A percentile compares a stretch with the other conserved stretches of the same genome.
Conservation (phyloP, 1,139 yeast species). For the Geotrichum citri-aurantii region DNA sequence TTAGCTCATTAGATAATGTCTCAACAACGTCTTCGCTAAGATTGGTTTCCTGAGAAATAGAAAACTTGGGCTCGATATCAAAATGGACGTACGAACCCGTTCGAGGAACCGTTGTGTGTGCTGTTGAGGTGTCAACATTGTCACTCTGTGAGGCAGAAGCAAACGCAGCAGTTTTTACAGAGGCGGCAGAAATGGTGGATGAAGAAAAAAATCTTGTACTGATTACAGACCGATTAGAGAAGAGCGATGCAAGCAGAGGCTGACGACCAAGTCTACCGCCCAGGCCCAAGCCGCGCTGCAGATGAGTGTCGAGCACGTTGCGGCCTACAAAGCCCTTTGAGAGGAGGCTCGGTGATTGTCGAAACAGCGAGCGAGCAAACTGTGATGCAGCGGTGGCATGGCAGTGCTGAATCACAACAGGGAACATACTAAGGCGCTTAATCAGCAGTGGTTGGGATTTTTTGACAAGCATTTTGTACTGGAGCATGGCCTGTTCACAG, state of each 20-base stretch:
- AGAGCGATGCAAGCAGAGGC: not conserved
- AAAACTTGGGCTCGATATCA: constrained; percentile 31
- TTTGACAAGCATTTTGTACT: not conserved
- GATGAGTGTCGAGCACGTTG: not conserved
- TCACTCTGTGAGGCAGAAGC: not conserved
- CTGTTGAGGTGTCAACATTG: not conserved
- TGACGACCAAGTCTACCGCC: constrained; percentile 3
- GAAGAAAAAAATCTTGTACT: not conserved
- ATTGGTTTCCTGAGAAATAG: constrained; percentile 26
- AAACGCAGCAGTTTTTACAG: not conserved
- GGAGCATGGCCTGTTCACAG: not conserved
- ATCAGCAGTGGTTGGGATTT: constrained; percentile 3
- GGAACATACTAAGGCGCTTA: not conserved
- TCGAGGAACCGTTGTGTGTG: not conserved
- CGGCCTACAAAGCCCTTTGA: not conserved
- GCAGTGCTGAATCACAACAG: not conserved
- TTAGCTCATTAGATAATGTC: constrained; percentile 25
- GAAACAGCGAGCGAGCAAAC: not conserved
- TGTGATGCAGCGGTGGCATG: not conserved
- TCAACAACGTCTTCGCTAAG: constrained; percentile 27
- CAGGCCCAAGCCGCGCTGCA: not conserved
- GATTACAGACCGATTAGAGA: not conserved
- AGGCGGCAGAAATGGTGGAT: not conserved
- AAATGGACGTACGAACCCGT: constrained; percentile 32
- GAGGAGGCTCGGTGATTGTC: not conserved